Evolutionary conservation across 208 protist genomes (phyloP).

Genomic region (Trypanosoma vivax): DNA sequence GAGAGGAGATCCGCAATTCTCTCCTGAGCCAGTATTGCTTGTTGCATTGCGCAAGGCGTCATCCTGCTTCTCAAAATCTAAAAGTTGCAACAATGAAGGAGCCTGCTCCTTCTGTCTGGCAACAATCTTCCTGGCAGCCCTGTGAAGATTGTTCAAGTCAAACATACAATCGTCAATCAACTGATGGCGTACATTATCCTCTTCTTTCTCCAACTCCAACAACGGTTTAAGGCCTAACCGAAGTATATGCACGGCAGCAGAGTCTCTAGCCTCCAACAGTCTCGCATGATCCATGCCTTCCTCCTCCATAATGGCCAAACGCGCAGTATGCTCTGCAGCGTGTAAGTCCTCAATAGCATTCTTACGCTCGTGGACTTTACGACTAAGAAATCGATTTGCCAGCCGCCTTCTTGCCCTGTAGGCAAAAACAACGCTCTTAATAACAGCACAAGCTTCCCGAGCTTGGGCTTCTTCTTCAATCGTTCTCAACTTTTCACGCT

Average conservation of each 20-base stretch:
- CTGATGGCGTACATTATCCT: constrained; percentile 1
- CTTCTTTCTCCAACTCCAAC: not conserved
- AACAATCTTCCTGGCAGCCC: not conserved
- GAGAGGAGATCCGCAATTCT: constrained; percentile 2
- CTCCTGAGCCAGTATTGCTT: not conserved
- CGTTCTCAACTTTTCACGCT: not conserved
- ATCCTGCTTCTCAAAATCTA: constrained; percentile 25
- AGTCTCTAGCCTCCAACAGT: not conserved
- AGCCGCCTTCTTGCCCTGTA: constrained; percentile 10
- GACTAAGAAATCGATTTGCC: constrained; percentile 16
- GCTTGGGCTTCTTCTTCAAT: not conserved
- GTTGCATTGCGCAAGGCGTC: not conserved
- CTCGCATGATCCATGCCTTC: not conserved
- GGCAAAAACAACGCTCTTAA: constrained; percentile 22
- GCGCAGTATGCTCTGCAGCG: not conserved
- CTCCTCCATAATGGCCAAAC: not conserved
- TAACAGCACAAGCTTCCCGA: not conserved
- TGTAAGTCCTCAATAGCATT: constrained; percentile 5
- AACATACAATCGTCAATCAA: constrained; percentile 1
- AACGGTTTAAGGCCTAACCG: not conserved
- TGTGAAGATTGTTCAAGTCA: not conserved
- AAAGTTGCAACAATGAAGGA: constrained; percentile 1
- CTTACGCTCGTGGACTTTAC: constrained; percentile 19
- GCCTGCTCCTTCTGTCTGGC: not conserved
- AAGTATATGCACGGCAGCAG: not conserved